Conservation (phyloP, 257 asterid species). For the Penstemon davidsonii region DNA sequence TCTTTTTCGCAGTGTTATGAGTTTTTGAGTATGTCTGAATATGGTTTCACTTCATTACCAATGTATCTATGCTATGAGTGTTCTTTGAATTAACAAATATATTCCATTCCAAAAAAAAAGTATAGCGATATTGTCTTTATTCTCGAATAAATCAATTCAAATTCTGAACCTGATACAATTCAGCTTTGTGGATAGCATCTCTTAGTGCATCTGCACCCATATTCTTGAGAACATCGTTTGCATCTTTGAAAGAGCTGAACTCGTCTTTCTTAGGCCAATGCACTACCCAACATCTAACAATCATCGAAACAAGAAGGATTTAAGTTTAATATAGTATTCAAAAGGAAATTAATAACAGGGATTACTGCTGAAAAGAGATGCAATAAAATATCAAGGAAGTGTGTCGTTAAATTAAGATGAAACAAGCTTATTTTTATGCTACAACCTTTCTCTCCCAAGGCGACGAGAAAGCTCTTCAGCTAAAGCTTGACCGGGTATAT, state of each 20-base stretch:
- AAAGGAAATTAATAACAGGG: background rate
- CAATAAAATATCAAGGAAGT: background rate
- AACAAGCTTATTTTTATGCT: conserved; percentile 14
- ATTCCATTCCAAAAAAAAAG: too few species aligned
- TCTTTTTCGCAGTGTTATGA: conserved; percentile 21
- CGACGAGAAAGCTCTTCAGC: conserved; percentile 84
- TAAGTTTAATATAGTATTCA: background rate
- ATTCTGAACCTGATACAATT: conserved; percentile 36
- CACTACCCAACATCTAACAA: conserved; percentile 54
- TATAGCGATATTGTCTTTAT: too few species aligned
- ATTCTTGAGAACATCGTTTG: conserved; percentile 62
- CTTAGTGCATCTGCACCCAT: conserved; percentile 56
- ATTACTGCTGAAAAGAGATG: background rate
- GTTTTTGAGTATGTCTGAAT: background rate
- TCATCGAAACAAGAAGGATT: conserved; percentile 11
- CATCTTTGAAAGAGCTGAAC: conserved; percentile 57
- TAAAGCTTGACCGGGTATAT: conserved; percentile 69
- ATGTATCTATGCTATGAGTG: background rate
- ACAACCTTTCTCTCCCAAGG: conserved; percentile 69
- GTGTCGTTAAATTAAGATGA: background rate
- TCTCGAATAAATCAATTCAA: conserved; percentile 7
- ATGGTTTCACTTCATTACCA: background rate
- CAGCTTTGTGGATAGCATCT: conserved; percentile 45
- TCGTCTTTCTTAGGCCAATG: conserved; percentile 45
- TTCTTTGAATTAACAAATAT: background rate